A percentile compares a stretch with the other conserved stretches of the same genome.
phyloP scores from a whole-genome alignment of 2,329 filamentous ascomycete species.

The Sporothrix globosa region DNA sequence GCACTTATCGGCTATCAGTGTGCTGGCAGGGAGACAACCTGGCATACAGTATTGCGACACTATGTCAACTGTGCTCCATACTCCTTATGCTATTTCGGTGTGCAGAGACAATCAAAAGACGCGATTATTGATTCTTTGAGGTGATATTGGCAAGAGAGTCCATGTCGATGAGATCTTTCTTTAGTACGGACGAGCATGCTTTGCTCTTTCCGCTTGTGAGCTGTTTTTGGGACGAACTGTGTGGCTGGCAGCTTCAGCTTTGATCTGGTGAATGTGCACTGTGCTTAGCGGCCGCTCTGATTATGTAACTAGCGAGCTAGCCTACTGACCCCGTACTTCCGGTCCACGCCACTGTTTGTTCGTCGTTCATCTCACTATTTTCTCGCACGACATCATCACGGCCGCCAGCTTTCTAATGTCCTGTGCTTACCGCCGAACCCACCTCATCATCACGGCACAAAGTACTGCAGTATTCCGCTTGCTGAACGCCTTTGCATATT shows the following conservation, averaged over 20 bases:
- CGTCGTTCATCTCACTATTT: neutral
- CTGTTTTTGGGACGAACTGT: constrained; percentile 1
- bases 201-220: neutral
- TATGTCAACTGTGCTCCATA: neutral
- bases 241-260: constrained; percentile 1
- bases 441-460: neutral
- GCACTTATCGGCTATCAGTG: constrained; percentile 26
- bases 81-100: neutral
- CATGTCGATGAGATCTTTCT: neutral
- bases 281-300: constrained; percentile 3
- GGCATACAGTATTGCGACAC: constrained; percentile 20
- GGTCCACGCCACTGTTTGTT: neutral
- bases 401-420: neutral
- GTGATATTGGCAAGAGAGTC: neutral
- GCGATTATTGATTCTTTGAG: too few species aligned
- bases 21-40: constrained; percentile 18
- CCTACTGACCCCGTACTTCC: neutral
- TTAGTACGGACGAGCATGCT: too few species aligned
- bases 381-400: neutral
- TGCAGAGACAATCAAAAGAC: neutral
- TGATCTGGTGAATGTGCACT: constrained; percentile 2
- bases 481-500: too few species aligned
- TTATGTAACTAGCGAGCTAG: neutral
- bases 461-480: too few species aligned
- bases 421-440: constrained; percentile 7